Conservation (phyloP, 1,139 yeast genomes). For the Debaryomyces singareniensis region DNA sequence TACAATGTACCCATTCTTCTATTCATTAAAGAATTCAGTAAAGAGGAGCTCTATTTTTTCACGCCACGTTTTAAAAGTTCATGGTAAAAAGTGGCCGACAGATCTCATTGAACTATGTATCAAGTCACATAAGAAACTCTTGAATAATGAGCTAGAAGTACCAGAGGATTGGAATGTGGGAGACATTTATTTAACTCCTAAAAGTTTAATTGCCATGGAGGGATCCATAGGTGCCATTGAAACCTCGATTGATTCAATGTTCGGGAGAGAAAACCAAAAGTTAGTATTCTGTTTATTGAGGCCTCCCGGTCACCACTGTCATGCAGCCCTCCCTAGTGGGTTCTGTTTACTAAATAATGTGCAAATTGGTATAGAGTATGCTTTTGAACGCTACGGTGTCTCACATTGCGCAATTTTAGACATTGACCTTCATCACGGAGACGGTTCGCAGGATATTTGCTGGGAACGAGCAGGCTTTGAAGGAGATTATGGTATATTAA, state of each 20-base stretch:
- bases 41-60: slow-evolving; percentile 42
- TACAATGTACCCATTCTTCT: slow-evolving; percentile 60
- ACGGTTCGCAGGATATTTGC: slow-evolving; percentile 83
- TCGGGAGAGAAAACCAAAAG: slow-evolving; percentile 31
- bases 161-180: slow-evolving; percentile 83
- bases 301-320: slow-evolving; percentile 93
- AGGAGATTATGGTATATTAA: slow-evolving; percentile 45
- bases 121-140: slow-evolving; percentile 51
- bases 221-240: slow-evolving; percentile 81
- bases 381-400: slow-evolving; percentile 54
- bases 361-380: slow-evolving; percentile 78
- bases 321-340: slow-evolving; percentile 80
- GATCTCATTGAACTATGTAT: slow-evolving; percentile 54
- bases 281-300: slow-evolving; percentile 67
- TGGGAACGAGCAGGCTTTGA: slow-evolving; percentile 70
- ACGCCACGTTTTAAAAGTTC: slow-evolving; percentile 66
- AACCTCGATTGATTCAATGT: slow-evolving; percentile 59
- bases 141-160: slow-evolving; percentile 58
- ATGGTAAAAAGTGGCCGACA: slow-evolving; percentile 69
- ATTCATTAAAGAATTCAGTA: slow-evolving; percentile 45
- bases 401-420: slow-evolving; percentile 82
- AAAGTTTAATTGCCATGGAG: slow-evolving; percentile 65
- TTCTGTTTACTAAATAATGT: slow-evolving; percentile 80
- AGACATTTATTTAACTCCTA: slow-evolving; percentile 68
- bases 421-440: slow-evolving; percentile 89